These are phyloP conservation scores for Gossypium davidsonii DNA, from an alignment of 441 rosid species.

Conservation along the genomic window DNA sequence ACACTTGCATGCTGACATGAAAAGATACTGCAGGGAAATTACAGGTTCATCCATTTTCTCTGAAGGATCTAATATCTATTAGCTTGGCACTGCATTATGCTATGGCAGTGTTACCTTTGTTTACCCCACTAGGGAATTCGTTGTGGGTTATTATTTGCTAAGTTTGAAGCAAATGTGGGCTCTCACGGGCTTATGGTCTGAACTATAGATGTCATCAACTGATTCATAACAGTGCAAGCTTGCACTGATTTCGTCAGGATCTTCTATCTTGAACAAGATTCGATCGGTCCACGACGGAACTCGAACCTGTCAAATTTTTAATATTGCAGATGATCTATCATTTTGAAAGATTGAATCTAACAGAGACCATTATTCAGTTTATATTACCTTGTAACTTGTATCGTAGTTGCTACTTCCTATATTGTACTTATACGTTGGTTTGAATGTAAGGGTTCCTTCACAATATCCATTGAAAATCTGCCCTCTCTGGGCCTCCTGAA, in stretches of 20 bases:
- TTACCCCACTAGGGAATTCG: not conserved
- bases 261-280: slow-evolving; percentile 55
- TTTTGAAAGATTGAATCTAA: not conserved
- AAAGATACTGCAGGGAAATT: not conserved
- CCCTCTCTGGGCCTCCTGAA: slow-evolving; percentile 67
- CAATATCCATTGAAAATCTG: slow-evolving; percentile 52
- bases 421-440: slow-evolving; percentile 62
- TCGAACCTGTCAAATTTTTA: slow-evolving; percentile 32
- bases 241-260: slow-evolving; percentile 28
- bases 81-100: too few species aligned
- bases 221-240: slow-evolving; percentile 49
- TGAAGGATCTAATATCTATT: too few species aligned
- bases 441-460: slow-evolving; percentile 60
- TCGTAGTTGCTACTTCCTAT: slow-evolving; percentile 60
- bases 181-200: slow-evolving; percentile 71
- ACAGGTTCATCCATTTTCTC: not conserved
- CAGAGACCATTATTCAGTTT: not conserved
- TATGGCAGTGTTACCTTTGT: not conserved
- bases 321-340: not conserved
- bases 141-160: not conserved
- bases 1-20: not conserved
- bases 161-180: slow-evolving; percentile 54
- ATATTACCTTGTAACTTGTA: slow-evolving; percentile 63
- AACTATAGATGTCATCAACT: slow-evolving; percentile 47
- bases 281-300: slow-evolving; percentile 79